Evolutionary conservation across 164 flowering plant genomes (phyloP), one percentile per base, ranked within the genome.

Genomic region (Tinospora cordifolia): DNA sequence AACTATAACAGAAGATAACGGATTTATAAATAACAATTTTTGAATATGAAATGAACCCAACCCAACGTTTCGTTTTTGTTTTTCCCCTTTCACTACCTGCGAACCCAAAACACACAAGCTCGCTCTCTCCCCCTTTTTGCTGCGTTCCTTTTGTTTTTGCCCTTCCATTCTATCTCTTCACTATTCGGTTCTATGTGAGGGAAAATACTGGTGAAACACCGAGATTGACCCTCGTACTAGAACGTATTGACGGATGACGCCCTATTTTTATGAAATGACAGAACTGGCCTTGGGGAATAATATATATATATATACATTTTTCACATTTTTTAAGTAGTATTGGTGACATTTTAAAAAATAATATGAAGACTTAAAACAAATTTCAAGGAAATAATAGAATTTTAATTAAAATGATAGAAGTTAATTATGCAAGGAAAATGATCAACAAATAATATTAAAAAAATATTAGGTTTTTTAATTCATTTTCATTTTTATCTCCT

Each of bases 1-100:
- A 76, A 68, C 14, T 30, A n/a, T 44, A 54, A 62, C 34, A 27
- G 60, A 54, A 54, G n/a, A 19, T n/a, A 54, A 54, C 60, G 60
- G 24, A 54, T 54, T 54, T 19, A 54, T n/a, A 30, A 30, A 30
- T 30, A 30, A 30, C 2, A 30, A 30, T 30, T 30, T 30, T 54
- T 54, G 60, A 54, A 54, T 14, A 17, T 51, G 19, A 51, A n/a
- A 51, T 8, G 22, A 17, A 51, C n/a, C 21, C 21, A n/a, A n/a
- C 21, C 0, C 60, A 54, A 54, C 60, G 60, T n/a, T 54, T 54
- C 54, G 14, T 4, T 47, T 14, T 47, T 46, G 51, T 46, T 15
- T 47, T 47, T 47, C 4, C 36, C 4, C 36, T 30, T 30, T 30
- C 36, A 30, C 36, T 30, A 1, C 36, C 36, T 30, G 36, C 36